phyloP scores from a whole-genome alignment of 306 rosid genomes.

The Mucuna pruriens region DNA sequence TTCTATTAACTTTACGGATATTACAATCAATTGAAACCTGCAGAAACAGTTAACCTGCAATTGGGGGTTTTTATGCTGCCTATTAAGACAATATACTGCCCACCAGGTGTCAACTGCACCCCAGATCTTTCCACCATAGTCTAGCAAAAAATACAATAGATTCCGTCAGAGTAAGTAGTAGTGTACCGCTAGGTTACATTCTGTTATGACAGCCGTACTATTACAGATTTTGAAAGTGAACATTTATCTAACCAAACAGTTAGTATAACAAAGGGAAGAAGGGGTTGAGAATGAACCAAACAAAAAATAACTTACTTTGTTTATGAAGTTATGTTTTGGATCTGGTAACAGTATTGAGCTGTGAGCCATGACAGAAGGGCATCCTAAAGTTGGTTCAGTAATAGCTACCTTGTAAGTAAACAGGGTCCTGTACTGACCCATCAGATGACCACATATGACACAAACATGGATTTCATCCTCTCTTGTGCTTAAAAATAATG shows the following conservation, averaged over 20 bases:
- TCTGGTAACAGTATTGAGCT: conserved; percentile 62
- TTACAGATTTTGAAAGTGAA: not conserved
- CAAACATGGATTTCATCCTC: conserved; percentile 65
- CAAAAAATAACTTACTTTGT: conserved; percentile 65
- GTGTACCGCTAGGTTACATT: not conserved
- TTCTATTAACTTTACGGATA: conserved; percentile 22
- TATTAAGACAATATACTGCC: conserved; percentile 66
- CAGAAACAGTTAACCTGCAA: conserved; percentile 73
- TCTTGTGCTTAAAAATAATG: conserved; percentile 54
- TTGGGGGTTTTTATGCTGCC: conserved; percentile 74
- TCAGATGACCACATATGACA: conserved; percentile 64
- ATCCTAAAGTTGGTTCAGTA: conserved; percentile 60
- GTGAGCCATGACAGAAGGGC: conserved; percentile 74
- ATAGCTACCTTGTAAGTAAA: conserved; percentile 66
- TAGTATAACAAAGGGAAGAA: not conserved
- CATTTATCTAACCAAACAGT: conserved; percentile 17
- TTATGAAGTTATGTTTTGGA: conserved; percentile 51
- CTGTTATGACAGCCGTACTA: not conserved
- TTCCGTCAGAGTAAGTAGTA: not conserved
- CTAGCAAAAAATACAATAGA: conserved; percentile 44
- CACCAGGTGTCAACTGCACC: conserved; percentile 77
- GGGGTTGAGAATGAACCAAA: conserved; percentile 14
- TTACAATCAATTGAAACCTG: conserved; percentile 40
- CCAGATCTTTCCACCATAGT: conserved; percentile 65
- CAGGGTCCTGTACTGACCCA: conserved; percentile 56